Percentiles rank a stretch among this genome's conserved stretches.
phyloP scores from a whole-genome alignment of 2,329 filamentous ascomycete genomes.

The Saccharata proteae region DNA sequence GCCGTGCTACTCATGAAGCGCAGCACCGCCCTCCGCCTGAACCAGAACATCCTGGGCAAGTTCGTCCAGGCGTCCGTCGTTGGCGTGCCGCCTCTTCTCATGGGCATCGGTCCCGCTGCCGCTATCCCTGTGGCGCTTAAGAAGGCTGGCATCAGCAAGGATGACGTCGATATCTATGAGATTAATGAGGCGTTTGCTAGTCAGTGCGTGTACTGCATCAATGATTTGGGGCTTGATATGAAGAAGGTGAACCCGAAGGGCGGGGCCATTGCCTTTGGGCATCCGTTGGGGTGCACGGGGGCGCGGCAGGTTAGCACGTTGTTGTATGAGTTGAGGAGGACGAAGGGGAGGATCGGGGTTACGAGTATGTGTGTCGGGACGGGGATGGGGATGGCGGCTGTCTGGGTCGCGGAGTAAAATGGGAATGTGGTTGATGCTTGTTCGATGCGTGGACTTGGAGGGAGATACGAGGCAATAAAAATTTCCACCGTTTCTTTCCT shows the following conservation, averaged over 20 bases:
- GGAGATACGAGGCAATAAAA: no score
- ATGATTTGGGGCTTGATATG: constrained; percentile 53
- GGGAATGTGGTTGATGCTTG: no score
- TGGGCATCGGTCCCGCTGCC: constrained; percentile 78
- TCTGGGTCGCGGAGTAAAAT: no score
- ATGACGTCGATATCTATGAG: constrained; percentile 83
- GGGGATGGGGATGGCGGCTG: constrained; percentile 57
- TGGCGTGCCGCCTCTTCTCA: constrained; percentile 83
- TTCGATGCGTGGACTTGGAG: no score
- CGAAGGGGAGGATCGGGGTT: constrained; percentile 80
- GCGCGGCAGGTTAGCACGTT: constrained; percentile 79
- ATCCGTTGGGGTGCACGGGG: constrained; percentile 70
- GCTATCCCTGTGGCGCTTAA: constrained; percentile 69
- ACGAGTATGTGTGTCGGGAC: constrained; percentile 80
- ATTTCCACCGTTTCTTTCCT: no score
- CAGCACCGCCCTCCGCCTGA: constrained; percentile 71
- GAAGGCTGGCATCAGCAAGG: constrained; percentile 64
- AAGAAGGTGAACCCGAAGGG: constrained; percentile 71
- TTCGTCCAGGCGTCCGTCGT: constrained; percentile 86
- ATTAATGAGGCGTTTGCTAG: constrained; percentile 96
- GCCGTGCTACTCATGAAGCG: constrained; percentile 90
- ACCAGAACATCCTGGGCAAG: constrained; percentile 87
- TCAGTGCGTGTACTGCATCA: constrained; percentile 89
- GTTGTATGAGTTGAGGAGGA: constrained; percentile 68
- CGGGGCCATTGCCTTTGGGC: constrained; percentile 72